Conservation (phyloP, 352 stramenopile species). For the Blastocystis hominis region DNA sequence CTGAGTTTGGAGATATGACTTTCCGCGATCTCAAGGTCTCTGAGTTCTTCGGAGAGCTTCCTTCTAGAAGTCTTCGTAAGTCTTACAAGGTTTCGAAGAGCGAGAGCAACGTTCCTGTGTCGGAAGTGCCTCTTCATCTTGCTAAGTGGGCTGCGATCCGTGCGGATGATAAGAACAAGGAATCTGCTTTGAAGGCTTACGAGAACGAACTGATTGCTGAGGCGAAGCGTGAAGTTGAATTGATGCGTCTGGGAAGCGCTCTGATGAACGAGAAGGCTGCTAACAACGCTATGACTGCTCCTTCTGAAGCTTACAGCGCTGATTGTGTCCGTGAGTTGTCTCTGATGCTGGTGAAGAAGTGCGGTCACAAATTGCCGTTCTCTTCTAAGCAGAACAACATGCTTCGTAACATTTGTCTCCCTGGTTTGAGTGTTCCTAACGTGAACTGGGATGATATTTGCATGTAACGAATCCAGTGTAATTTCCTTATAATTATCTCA, state of each 20-base stretch:
- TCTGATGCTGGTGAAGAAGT: not conserved
- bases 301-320: not conserved
- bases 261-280: slow-evolving; percentile 29
- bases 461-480: no score
- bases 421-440: not conserved
- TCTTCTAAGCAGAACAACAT: not conserved
- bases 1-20: slow-evolving; percentile 34
- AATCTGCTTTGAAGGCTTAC: not conserved
- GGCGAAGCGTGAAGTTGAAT: not conserved
- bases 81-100: not conserved
- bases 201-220: not conserved
- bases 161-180: not conserved
- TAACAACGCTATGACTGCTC: not conserved
- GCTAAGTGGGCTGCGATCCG: slow-evolving; percentile 49
- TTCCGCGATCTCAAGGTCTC: not conserved
- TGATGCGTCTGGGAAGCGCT: slow-evolving; percentile 26
- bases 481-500: no score
- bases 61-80: no score
- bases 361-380: slow-evolving; percentile 12
- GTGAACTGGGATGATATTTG: slow-evolving; percentile 22
- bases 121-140: not conserved
- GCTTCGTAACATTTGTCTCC: not conserved
- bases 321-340: not conserved
- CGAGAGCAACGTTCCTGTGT: not conserved
- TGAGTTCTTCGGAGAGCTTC: slow-evolving; percentile 21